A percentile compares a stretch with the other conserved stretches of the same genome.
These are phyloP conservation scores for Microthlaspi erraticum DNA, from an alignment of 345 rosid genomes.

Conservation along the genomic window DNA sequence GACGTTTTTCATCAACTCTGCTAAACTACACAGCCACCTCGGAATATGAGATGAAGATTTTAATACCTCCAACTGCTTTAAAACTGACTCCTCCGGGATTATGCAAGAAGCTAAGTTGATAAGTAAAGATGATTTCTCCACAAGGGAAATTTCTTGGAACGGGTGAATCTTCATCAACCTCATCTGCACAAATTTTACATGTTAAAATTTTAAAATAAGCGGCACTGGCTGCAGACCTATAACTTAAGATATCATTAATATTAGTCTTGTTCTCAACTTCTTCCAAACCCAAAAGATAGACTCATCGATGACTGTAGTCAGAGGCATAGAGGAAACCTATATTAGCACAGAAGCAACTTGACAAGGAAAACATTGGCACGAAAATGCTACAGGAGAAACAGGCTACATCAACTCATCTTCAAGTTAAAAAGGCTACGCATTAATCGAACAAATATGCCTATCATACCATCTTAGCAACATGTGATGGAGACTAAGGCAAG, in stretches of 20 bases:
- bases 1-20: slow-evolving; percentile 23
- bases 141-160: slow-evolving; percentile 48
- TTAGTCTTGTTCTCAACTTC: slow-evolving; percentile 87
- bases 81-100: slow-evolving; percentile 64
- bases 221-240: slow-evolving; percentile 88
- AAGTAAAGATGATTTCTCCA: slow-evolving; percentile 64
- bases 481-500: slow-evolving; percentile 14
- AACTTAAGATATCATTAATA: slow-evolving; percentile 80
- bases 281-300: slow-evolving; percentile 72
- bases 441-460: slow-evolving; percentile 13
- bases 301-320: slow-evolving; percentile 69
- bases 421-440: slow-evolving; percentile 8
- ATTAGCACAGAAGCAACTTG: slow-evolving; percentile 29
- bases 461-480: slow-evolving; percentile 23
- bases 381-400: slow-evolving; percentile 12
- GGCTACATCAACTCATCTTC: slow-evolving; percentile 22
- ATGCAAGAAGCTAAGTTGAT: slow-evolving; percentile 57
- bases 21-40: slow-evolving; percentile 24
- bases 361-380: slow-evolving; percentile 13
- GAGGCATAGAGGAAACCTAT: slow-evolving; percentile 38
- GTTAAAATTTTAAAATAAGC: too few relatives aligned
- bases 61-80: slow-evolving; percentile 80
- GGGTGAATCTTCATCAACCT: slow-evolving; percentile 50
- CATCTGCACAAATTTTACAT: slow-evolving; percentile 74
- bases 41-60: slow-evolving; percentile 28